These are phyloP conservation scores for Musa acuminata DNA, from an alignment of 176 grass and related monocot species.

Conservation along the genomic window DNA sequence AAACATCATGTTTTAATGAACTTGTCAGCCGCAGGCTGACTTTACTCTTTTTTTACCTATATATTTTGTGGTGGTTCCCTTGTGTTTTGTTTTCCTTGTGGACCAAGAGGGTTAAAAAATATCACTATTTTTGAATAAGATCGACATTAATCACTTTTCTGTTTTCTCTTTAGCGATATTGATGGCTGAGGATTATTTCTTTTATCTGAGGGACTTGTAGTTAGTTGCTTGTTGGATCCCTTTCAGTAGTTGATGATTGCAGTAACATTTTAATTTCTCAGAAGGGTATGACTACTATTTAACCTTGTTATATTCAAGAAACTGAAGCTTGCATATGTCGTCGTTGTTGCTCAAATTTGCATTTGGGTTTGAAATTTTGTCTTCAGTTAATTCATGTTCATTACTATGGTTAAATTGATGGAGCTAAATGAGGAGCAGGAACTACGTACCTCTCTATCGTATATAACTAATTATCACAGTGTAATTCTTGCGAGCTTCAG, in stretches of 20 bases:
- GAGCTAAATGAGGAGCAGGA: too few relatives aligned
- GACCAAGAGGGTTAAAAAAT: too few relatives aligned
- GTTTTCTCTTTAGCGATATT: not conserved
- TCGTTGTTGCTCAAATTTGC: not conserved
- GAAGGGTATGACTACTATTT: not conserved
- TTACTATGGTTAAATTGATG: too few relatives aligned
- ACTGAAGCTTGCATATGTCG: not conserved
- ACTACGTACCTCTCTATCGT: too few relatives aligned
- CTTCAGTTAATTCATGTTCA: not conserved
- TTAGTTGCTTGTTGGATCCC: not conserved
- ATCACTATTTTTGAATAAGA: too few relatives aligned
- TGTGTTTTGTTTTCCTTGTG: too few relatives aligned
- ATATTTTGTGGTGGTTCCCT: too few relatives aligned
- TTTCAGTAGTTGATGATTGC: not conserved
- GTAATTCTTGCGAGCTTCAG: not conserved
- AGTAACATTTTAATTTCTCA: not conserved
- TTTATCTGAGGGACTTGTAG: not conserved
- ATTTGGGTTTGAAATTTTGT: not conserved
- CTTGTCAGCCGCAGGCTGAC: too few relatives aligned
- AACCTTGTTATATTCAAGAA: not conserved
- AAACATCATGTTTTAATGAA: too few relatives aligned
- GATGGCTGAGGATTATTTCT: not conserved
- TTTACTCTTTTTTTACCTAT: too few relatives aligned
- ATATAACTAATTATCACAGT: too few relatives aligned
- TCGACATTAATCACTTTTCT: too few relatives aligned